A percentile compares a stretch with the other conserved stretches of the same genome.
phyloP scores from a whole-genome alignment of 2,329 filamentous ascomycete species.

The Zasmidium angulare region DNA sequence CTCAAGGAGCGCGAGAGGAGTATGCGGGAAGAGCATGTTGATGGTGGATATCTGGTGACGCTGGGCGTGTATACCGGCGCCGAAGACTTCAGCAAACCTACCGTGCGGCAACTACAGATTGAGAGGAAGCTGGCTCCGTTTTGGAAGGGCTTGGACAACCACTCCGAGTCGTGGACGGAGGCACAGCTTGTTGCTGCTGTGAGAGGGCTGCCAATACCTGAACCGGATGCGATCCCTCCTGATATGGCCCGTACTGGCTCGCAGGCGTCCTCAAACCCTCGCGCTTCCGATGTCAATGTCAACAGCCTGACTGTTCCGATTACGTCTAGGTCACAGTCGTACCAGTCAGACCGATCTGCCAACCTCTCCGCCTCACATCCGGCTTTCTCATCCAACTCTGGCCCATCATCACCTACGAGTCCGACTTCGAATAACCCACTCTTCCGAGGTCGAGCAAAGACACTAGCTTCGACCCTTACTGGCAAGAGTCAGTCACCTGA shows the following conservation, averaged over 20 bases:
- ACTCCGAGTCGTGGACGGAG: constrained; percentile 85
- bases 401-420: constrained; percentile 43
- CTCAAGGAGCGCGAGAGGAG: constrained; percentile 86
- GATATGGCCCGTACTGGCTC: constrained; percentile 56
- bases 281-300: constrained; percentile 60
- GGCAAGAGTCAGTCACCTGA: constrained; percentile 69
- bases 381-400: constrained; percentile 55
- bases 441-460: constrained; percentile 85
- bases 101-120: constrained; percentile 92
- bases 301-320: constrained; percentile 79
- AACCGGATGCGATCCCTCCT: constrained; percentile 77
- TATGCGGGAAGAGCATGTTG: constrained; percentile 86
- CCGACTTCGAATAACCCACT: constrained; percentile 49
- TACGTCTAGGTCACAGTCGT: constrained; percentile 71
- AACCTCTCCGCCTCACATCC: constrained; percentile 60
- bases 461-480: constrained; percentile 72
- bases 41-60: constrained; percentile 92
- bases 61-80: constrained; percentile 87
- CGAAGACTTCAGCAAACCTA: constrained; percentile 88
- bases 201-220: constrained; percentile 77
- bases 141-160: constrained; percentile 90
- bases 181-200: constrained; percentile 92
- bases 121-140: constrained; percentile 91
- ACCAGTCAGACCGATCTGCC: constrained; percentile 70
- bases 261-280: constrained; percentile 40